A percentile compares a stretch with the other conserved stretches of the same genome.
These are phyloP conservation scores for Magnusiomyces tetraspermus DNA, from an alignment of 1,139 yeast genomes.

Conservation along the genomic window DNA sequence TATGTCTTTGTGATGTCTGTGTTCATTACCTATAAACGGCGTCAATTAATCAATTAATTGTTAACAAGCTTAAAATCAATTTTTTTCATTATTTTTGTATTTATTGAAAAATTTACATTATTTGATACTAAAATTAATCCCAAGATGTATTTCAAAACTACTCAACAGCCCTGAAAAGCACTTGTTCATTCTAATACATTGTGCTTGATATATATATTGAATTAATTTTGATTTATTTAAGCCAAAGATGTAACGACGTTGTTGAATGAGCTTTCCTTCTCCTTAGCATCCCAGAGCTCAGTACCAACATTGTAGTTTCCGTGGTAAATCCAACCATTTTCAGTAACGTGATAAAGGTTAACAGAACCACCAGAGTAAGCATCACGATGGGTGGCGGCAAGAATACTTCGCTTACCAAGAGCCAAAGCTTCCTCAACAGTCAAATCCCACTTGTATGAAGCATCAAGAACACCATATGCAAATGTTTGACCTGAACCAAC, in stretches of 20 bases:
- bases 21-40: too few relatives aligned
- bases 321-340: slow-evolving; percentile 89
- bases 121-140: too few relatives aligned
- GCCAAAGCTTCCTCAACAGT: slow-evolving; percentile 87
- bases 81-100: too few relatives aligned
- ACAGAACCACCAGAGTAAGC: slow-evolving; percentile 97
- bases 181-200: too few relatives aligned
- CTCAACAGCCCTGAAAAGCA: too few relatives aligned
- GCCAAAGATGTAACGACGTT: slow-evolving; percentile 47
- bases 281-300: slow-evolving; percentile 86
- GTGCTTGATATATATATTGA: too few relatives aligned
- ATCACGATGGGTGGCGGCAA: slow-evolving; percentile 98
- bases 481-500: slow-evolving; percentile 99
- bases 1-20: too few relatives aligned
- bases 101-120: too few relatives aligned
- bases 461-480: slow-evolving; percentile 97
- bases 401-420: slow-evolving; percentile 87
- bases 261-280: slow-evolving; percentile 79
- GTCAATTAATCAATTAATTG: too few relatives aligned
- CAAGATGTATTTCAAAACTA: too few relatives aligned
- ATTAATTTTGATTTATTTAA: not conserved
- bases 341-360: slow-evolving; percentile 86
- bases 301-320: slow-evolving; percentile 93
- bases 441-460: slow-evolving; percentile 83
- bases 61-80: too few relatives aligned